A percentile compares a stretch with the other conserved stretches of the same genome.
These are phyloP conservation scores for Verbena officinalis DNA, from an alignment of 257 asterid genomes.

Conservation along the genomic window DNA sequence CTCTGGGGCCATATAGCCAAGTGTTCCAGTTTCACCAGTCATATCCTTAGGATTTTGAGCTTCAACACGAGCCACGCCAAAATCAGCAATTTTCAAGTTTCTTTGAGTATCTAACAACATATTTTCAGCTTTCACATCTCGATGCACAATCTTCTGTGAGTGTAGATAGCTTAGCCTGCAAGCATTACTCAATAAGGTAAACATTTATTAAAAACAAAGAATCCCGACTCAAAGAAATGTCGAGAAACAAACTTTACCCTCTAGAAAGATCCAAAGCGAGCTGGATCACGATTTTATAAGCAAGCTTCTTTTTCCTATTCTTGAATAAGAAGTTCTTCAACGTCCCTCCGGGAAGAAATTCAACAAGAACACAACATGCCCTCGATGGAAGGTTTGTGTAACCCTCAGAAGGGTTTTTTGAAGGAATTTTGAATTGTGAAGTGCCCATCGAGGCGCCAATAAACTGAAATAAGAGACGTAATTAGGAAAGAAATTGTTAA, in stretches of 20 bases:
- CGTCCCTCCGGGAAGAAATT: slow-evolving; percentile 73
- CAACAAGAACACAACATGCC: slow-evolving; percentile 82
- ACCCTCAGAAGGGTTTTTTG: slow-evolving; percentile 56
- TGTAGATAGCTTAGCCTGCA: slow-evolving; percentile 80
- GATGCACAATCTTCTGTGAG: slow-evolving; percentile 73
- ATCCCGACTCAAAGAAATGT: neutral
- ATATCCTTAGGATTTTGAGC: slow-evolving; percentile 85
- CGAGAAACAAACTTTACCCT: slow-evolving; percentile 47
- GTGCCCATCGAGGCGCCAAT: slow-evolving; percentile 93
- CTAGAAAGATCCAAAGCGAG: slow-evolving; percentile 79
- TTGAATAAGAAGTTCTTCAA: slow-evolving; percentile 64
- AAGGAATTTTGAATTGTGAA: slow-evolving; percentile 69
- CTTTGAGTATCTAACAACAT: slow-evolving; percentile 64
- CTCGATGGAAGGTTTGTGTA: slow-evolving; percentile 55
- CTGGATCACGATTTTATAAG: slow-evolving; percentile 59
- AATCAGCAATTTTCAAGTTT: slow-evolving; percentile 71
- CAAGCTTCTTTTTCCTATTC: slow-evolving; percentile 74
- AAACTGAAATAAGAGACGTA: slow-evolving; percentile 42
- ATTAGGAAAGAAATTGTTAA: neutral
- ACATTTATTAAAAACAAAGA: neutral
- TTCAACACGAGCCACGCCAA: slow-evolving; percentile 92
- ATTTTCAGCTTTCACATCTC: slow-evolving; percentile 96
- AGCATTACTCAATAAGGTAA: neutral
- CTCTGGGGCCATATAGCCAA: slow-evolving; percentile 95
- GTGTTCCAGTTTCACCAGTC: slow-evolving; percentile 95